phyloP scores from a whole-genome alignment of 805 yeast genomes.

The Wickerhamomyces strasburgensis region DNA sequence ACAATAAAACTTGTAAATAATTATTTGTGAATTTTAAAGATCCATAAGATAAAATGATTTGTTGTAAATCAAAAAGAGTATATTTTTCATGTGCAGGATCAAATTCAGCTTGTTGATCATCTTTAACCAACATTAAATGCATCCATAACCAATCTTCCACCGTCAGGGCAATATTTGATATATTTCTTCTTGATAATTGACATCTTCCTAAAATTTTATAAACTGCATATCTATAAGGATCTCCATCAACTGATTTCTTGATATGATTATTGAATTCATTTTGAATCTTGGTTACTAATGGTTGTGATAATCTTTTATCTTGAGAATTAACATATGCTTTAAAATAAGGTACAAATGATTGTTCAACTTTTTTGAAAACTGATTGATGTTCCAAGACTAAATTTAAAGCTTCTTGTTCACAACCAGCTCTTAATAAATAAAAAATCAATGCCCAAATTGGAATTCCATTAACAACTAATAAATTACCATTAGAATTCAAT shows the following conservation, averaged over 20 bases:
- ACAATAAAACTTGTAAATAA: slow-evolving; percentile 66
- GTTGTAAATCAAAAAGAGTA: slow-evolving; percentile 68
- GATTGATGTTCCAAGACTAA: slow-evolving; percentile 59
- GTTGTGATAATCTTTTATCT: slow-evolving; percentile 55
- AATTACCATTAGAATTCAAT: slow-evolving; percentile 40
- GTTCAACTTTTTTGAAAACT: slow-evolving; percentile 78
- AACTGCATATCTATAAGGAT: slow-evolving; percentile 86
- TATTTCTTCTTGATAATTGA: slow-evolving; percentile 54
- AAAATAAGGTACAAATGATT: slow-evolving; percentile 75
- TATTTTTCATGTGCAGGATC: slow-evolving; percentile 66
- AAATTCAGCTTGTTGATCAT: slow-evolving; percentile 38
- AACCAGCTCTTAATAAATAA: slow-evolving; percentile 81
- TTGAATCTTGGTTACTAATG: slow-evolving; percentile 62
- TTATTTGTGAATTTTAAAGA: slow-evolving; percentile 63
- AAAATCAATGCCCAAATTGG: slow-evolving; percentile 95
- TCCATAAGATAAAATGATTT: slow-evolving; percentile 66
- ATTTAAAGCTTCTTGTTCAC: slow-evolving; percentile 69
- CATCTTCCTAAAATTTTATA: slow-evolving; percentile 93
- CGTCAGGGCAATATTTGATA: slow-evolving; percentile 67
- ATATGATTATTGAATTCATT: slow-evolving; percentile 83
- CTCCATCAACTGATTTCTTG: slow-evolving; percentile 61
- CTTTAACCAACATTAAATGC: slow-evolving; percentile 73
- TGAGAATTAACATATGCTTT: slow-evolving; percentile 58
- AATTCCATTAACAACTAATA: slow-evolving; percentile 68
- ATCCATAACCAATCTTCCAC: slow-evolving; percentile 98